phyloP scores from a whole-genome alignment of 768 basidiomycete genomes.

The Russula vinacea region DNA sequence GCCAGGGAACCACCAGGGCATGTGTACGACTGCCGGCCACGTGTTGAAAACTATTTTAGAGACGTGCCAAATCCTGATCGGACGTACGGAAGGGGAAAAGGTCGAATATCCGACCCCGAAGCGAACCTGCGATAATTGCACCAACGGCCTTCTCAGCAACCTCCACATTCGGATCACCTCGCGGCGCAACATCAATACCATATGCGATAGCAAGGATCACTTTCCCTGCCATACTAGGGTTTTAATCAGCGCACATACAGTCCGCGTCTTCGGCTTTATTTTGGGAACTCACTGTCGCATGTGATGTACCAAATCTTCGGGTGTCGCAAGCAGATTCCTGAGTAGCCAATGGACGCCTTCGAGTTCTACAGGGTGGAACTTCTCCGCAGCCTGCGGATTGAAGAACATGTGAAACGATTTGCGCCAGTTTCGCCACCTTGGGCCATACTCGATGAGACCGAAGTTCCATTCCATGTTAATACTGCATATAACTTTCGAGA shows the following conservation, averaged over 20 bases:
- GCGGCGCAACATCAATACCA: constrained; percentile 23
- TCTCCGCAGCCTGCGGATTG: constrained; percentile 36
- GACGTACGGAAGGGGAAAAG: constrained; percentile 17
- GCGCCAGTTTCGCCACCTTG: constrained; percentile 43
- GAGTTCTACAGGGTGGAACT: constrained; percentile 12
- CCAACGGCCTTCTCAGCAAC: constrained; percentile 24
- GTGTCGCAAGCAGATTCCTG: constrained; percentile 36
- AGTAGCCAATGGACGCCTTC: constrained; percentile 35
- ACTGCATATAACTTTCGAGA: constrained; percentile 29
- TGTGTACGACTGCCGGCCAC: constrained; percentile 19
- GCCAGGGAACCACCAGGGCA: constrained; percentile 32
- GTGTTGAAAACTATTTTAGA: neutral
- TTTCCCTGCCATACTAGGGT: constrained; percentile 12
- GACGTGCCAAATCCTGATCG: neutral
- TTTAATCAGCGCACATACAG: neutral
- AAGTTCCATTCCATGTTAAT: constrained; percentile 45
- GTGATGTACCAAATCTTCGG: constrained; percentile 40
- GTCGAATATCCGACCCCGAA: constrained; percentile 14
- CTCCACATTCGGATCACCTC: constrained; percentile 20
- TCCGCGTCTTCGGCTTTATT: too few species aligned
- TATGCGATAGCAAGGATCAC: constrained; percentile 26
- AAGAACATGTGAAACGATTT: constrained; percentile 44
- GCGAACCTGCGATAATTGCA: constrained; percentile 7
- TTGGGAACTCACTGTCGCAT: constrained; percentile 37
- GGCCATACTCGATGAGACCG: constrained; percentile 42